These are phyloP conservation scores for Amanita brunnescens DNA, from an alignment of 768 basidiomycete species.

Conservation along the genomic window DNA sequence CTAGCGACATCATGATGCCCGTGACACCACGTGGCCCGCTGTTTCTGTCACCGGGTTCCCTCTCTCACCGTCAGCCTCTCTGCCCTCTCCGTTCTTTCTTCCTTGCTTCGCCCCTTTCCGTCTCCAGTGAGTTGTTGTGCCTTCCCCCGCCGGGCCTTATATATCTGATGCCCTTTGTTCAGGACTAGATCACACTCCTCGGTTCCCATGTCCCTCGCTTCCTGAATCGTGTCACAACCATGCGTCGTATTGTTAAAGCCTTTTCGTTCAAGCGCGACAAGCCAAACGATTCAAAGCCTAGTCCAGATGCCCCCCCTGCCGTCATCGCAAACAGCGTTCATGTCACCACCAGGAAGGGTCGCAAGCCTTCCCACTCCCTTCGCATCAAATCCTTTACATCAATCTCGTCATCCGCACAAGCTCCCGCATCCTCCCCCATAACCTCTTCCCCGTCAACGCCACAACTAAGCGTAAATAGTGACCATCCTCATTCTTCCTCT, in stretches of 20 bases:
- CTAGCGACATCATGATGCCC: neutral
- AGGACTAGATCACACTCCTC: conserved; percentile 1
- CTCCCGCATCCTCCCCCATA: conserved; percentile 14
- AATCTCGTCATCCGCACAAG: conserved; percentile 4
- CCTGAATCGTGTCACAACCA: conserved; percentile 17
- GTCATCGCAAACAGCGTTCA: conserved; percentile 6
- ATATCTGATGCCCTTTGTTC: neutral
- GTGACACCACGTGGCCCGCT: conserved; percentile 8
- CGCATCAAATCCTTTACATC: conserved; percentile 5
- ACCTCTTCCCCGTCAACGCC: conserved; percentile 21
- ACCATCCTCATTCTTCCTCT: conserved; percentile 39
- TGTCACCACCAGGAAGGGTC: conserved; percentile 12
- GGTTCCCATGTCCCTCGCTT: conserved; percentile 11
- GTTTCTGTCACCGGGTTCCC: conserved; percentile 4
- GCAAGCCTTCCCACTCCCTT: conserved; percentile 9
- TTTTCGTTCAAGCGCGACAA: conserved; percentile 40
- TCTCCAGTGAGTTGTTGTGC: neutral
- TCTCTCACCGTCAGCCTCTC: conserved; percentile 7
- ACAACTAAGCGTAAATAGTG: conserved; percentile 24
- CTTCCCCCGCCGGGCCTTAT: neutral
- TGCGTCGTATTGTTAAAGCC: conserved; percentile 61
- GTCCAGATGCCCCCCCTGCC: conserved; percentile 8
- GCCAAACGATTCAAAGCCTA: conserved; percentile 20
- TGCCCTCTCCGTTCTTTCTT: conserved; percentile 7
- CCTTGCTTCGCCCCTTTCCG: conserved; percentile 8